phyloP scores from a whole-genome alignment of 148 eudicot species.

The Spergularia marina region DNA sequence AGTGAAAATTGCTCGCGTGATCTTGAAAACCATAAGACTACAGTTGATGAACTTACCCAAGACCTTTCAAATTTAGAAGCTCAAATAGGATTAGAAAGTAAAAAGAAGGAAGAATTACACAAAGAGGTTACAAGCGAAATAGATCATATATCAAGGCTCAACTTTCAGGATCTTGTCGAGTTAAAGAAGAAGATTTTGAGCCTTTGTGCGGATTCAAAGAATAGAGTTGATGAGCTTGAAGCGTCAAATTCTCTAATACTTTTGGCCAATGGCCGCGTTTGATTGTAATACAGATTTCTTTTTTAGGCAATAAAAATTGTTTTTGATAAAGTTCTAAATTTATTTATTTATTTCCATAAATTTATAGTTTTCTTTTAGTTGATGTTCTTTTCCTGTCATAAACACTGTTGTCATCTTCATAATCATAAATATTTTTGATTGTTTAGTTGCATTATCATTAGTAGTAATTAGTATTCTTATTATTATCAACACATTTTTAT shows the following conservation, averaged over 20 bases:
- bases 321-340: too few species aligned
- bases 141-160: neutral
- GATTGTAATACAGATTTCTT: too few species aligned
- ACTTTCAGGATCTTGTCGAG: neutral
- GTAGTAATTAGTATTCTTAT: too few species aligned
- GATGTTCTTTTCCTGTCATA: too few species aligned
- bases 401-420: too few species aligned
- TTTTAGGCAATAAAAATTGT: too few species aligned
- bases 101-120: neutral
- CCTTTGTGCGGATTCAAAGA: neutral
- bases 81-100: constrained; percentile 9
- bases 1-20: neutral
- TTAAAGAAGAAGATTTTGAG: constrained; percentile 9
- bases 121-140: neutral
- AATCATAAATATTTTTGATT: too few species aligned
- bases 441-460: too few species aligned
- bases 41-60: constrained; percentile 8
- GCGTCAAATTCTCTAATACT: constrained; percentile 25
- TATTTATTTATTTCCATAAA: too few species aligned
- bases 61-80: constrained; percentile 24
- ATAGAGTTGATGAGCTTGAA: constrained; percentile 19
- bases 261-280: constrained; percentile 4
- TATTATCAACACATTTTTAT: too few species aligned
- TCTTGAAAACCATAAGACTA: neutral
- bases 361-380: too few species aligned